Percentiles rank a stretch among this genome's conserved stretches.
phyloP scores from a whole-genome alignment of 2,329 filamentous ascomycete species.

The Colletotrichum orbiculare region DNA sequence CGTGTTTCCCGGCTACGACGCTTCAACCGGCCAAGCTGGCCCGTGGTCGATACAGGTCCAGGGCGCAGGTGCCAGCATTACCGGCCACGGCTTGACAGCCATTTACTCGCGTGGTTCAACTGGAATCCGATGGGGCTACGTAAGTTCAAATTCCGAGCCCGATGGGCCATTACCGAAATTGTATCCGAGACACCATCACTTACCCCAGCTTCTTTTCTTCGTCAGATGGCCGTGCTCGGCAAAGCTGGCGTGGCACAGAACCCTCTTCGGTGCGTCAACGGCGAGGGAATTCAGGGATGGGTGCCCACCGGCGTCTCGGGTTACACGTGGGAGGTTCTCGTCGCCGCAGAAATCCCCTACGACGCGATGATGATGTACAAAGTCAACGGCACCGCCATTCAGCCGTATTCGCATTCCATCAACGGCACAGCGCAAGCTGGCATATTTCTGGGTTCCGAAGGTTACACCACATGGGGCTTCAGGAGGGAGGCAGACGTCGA shows the following conservation, averaged over 20 bases:
- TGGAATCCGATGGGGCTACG: constrained; percentile 22
- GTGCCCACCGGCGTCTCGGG: constrained; percentile 10
- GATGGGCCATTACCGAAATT: background rate
- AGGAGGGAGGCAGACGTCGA: constrained; percentile 4
- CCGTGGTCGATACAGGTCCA: constrained; percentile 15
- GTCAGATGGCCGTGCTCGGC: constrained; percentile 21
- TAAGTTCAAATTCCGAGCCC: constrained; percentile 8
- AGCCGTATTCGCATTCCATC: constrained; percentile 20
- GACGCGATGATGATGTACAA: constrained; percentile 23
- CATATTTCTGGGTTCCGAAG: constrained; percentile 15
- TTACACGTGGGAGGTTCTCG: constrained; percentile 23
- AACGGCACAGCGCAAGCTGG: constrained; percentile 10
- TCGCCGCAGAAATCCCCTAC: constrained; percentile 18
- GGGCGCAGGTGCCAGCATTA: constrained; percentile 2
- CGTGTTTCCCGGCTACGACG: constrained; percentile 17
- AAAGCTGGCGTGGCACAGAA: constrained; percentile 8
- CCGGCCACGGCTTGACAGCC: constrained; percentile 9
- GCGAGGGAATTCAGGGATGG: constrained; percentile 4
- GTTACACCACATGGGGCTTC: constrained; percentile 13
- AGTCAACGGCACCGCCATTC: background rate
- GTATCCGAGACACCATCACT: background rate
- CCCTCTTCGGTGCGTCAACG: constrained; percentile 18
- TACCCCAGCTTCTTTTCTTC: background rate
- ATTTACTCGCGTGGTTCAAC: constrained; percentile 13
- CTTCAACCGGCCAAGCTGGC: constrained; percentile 15